A percentile compares a stretch with the other conserved stretches of the same genome.
Conservation (phyloP, 805 yeast species). For the Cyberlindnera japonica region DNA sequence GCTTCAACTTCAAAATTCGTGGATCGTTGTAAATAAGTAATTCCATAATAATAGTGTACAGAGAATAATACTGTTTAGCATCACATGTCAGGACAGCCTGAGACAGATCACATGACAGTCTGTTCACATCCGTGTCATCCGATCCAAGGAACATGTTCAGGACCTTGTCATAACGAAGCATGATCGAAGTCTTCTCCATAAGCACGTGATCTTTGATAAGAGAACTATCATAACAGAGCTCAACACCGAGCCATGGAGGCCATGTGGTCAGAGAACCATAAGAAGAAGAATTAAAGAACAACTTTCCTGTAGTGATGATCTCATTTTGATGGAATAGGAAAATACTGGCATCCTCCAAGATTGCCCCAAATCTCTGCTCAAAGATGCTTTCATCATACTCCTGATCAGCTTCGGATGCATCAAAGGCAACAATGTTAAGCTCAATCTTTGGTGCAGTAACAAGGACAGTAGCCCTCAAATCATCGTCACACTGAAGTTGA, state of each 20-base stretch:
- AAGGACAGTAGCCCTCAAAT: slow-evolving; percentile 56
- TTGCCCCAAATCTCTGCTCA: slow-evolving; percentile 66
- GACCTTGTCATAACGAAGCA: slow-evolving; percentile 55
- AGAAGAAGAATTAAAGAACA: slow-evolving; percentile 42
- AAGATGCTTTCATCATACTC: slow-evolving; percentile 43
- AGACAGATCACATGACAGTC: slow-evolving; percentile 64
- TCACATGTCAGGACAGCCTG: slow-evolving; percentile 63
- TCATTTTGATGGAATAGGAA: slow-evolving; percentile 59
- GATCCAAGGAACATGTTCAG: slow-evolving; percentile 36
- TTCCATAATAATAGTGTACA: slow-evolving; percentile 59
- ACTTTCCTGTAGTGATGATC: slow-evolving; percentile 36
- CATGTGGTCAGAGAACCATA: slow-evolving; percentile 66
- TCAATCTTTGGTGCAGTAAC: slow-evolving; percentile 74
- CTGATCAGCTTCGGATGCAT: slow-evolving; percentile 40
- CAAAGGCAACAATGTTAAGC: slow-evolving; percentile 62
- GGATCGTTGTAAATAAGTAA: slow-evolving; percentile 76
- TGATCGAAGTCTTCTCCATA: slow-evolving; percentile 59
- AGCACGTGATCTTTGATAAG: slow-evolving; percentile 47
- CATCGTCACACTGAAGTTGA: slow-evolving; percentile 55
- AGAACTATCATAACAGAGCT: slow-evolving; percentile 56
- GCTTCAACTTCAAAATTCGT: slow-evolving; percentile 49
- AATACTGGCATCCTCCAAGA: slow-evolving; percentile 67
- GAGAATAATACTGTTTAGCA: slow-evolving; percentile 65
- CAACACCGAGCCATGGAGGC: slow-evolving; percentile 91
- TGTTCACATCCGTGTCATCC: slow-evolving; percentile 36